Base-by-base conservation (phyloP, 2,329 filamentous ascomycete genomes). In the Fusarium sublunatum region DNA sequence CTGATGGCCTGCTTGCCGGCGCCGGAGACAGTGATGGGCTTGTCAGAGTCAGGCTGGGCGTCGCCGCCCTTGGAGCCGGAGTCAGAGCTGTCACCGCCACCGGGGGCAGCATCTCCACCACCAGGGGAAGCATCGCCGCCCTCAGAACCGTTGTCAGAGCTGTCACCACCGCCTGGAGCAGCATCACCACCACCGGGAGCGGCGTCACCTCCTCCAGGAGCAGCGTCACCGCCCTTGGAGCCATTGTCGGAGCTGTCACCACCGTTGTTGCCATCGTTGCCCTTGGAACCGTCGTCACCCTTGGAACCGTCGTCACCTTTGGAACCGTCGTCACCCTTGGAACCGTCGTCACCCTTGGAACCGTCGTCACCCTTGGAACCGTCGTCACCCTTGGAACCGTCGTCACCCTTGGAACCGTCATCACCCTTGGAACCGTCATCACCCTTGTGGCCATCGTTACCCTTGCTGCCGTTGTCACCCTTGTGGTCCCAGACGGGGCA, bases 1-100 rank as follows among this genome's bases (percentile, higher is more conserved):
- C 63, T 62, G 59, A 65, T 36, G 28, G 63, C 66, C 48, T 69
- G 63, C 52, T 69, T 69, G 31, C 59, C 52, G 22, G 63, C 67
- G 10, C 49, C 40, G 51, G 28, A 58, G 35, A 65, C 65, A 6
- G 35, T 63, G 51, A 66, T 56, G 9, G 67, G 66, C 19, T 26
- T n/a, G 26, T 36, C 31, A 13, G 45, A n/a, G 42, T n/a, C 44
- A 10, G 50, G 31, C n/a, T 39, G 22, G 13, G 9, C 11, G 12
- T 28, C 28, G n/a, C 22, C 38, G 1, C 41, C 45, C 10, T 51
- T 34, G 10, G 49, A 51, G 2, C 46, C 47, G 0, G 52, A 45
- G 1, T 31, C 35, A 10, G 15, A 15, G 4, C 13, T 4, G 31
- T 12, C 19, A 3, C 28, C 42, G 29, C 25, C 38, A 11, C 25